Base-by-base conservation (phyloP, 2,329 filamentous ascomycete species). In the Alternaria consortialis region DNA sequence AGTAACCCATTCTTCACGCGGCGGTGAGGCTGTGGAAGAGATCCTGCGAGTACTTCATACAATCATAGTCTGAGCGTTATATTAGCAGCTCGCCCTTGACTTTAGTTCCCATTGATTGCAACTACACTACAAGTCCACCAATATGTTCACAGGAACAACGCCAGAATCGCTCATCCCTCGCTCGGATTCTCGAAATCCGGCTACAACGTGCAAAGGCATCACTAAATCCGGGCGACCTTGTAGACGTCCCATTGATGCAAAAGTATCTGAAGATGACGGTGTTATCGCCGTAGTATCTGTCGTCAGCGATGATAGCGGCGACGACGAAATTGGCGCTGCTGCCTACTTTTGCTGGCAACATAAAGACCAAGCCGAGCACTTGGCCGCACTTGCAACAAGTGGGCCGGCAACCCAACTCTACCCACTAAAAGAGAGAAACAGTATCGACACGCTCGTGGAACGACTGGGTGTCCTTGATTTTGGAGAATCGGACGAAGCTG, bases 311-410 rank as follows among this genome's bases (percentile, higher is more conserved):
- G 73, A 75, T 40, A 69, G 70, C 51, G 84, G 88, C 62, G 84
- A 86, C 2, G 80, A 82, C 58, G 84, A 87, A 48, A 85, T 88
- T 62, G 83, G 80, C 34, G 87, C 89, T 59, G 79, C 80, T 5
- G 83, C 80, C n/a, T 86, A 90, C 51, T 97, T 93, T 80, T 98
- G 94, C 83, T 97, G 92, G 91, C 93, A 97, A 77, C 95, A 99
- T 82, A 94, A 92, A 76, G 92, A 95, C 58, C 95, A 99, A 79
- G 92, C 92, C 3, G 75, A 81, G 55, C 74, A 69, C 12, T 58
- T 81, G 13, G 71, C 57, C 74, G 60, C 66, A 13, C 58, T 58
- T 25, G 59, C 60, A n/a, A 60, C 62, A 7, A 58, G 63, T 5
- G 67, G 70, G 15, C 70, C 74, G 31, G 72, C 73, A 42, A 80